Evolutionary conservation across 176 grass and related monocot species (phyloP), one percentile per base, ranked within the genome.

Genomic region (Musa itinerans): DNA sequence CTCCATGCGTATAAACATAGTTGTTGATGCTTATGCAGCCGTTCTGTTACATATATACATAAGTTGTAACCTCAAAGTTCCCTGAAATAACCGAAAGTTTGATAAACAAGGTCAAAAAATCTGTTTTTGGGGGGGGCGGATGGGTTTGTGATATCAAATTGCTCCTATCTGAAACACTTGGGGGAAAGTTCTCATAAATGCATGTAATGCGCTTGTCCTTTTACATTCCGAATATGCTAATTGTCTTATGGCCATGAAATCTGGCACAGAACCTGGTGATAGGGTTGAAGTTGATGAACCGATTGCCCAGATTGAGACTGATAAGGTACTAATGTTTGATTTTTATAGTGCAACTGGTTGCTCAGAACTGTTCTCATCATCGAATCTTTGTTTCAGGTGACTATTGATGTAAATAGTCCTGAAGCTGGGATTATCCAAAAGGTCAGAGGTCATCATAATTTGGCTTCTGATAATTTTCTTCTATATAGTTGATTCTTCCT

Each of bases 221-320:
- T 43, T 43, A 43, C 34, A 43, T 43, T 43, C 34, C 3, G 34
- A 43, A 43, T 43, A 43, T 43, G 34, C 34, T 43, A 43, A 43
- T 43, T 43, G 34, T 43, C 34, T 43, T 43, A 43, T 43, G 34
- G 34, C 4, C 0, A 43, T 43, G 34, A 43, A 43, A 43, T 43
- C 34, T 6, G 34, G 3, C 34, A 5, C 88, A 99, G 95, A 99
- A 84, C 95, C 88, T 8, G 95, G 95, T 23, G 95, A 99, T 63
- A 87, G 34, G 76, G 95, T 99, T 80, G 88, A 91, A 75, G 79
- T 88, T 52, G 95, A 99, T 59, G 95, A 99, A 74, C 81, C 83
- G 16, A 96, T 96, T 84, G 94, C 90, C 16, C 94, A 97, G 86
- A 89, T 97, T 82, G 94, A 97, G 85, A 97, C 94, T 69, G 94